phyloP scores from a whole-genome alignment of 768 basidiomycete genomes.

The Rubroboletus pulcherrimus region DNA sequence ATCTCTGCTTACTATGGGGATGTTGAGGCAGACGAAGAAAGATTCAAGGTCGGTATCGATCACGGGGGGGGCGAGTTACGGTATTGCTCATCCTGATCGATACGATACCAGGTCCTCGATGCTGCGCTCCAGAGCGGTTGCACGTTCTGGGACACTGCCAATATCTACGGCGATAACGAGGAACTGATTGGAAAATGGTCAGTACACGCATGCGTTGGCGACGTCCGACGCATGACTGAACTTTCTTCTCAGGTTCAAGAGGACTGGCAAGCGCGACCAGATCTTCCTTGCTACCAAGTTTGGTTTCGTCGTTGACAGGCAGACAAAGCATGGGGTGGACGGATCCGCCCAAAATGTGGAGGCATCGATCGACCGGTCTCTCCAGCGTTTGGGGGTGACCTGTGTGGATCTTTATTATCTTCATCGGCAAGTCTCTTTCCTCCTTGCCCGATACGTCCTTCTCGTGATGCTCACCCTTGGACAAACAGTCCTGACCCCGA shows the following conservation, averaged over 20 bases:
- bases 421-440: conserved; percentile 32
- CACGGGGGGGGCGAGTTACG: not conserved
- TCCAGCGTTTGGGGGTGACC: conserved; percentile 41
- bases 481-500: conserved; percentile 35
- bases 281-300: conserved; percentile 67
- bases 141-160: conserved; percentile 47
- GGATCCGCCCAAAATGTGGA: conserved; percentile 43
- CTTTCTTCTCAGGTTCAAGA: conserved; percentile 37
- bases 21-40: conserved; percentile 49
- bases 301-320: conserved; percentile 32
- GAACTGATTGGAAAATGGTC: conserved; percentile 45
- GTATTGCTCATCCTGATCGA: not conserved
- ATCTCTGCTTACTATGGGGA: conserved; percentile 48
- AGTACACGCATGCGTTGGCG: not conserved
- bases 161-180: conserved; percentile 41
- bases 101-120: conserved; percentile 38
- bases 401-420: conserved; percentile 46
- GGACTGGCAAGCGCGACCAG: conserved; percentile 41
- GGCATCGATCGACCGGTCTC: conserved; percentile 35
- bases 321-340: conserved; percentile 20
- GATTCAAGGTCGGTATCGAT: conserved; percentile 44
- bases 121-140: conserved; percentile 38
- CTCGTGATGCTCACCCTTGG: not conserved
- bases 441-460: no score
- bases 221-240: not conserved